These are phyloP conservation scores for Hypoxylon lienhwacheense DNA, from an alignment of 495 filamentous ascomycete species.

Conservation along the genomic window DNA sequence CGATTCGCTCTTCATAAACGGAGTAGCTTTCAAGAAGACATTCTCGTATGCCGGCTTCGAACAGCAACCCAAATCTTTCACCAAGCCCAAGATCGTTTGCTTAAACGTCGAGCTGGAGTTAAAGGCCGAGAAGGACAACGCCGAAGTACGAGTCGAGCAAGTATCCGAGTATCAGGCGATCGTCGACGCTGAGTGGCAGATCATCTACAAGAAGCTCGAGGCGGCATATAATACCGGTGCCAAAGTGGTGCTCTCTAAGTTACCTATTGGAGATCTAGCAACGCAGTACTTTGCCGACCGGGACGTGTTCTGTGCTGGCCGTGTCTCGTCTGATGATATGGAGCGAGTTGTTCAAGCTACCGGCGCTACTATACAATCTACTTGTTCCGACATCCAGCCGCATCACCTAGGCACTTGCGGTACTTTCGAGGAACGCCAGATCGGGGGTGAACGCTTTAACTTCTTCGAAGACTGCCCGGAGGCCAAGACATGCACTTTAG, in stretches of 20 bases:
- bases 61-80: constrained; percentile 96
- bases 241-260: constrained; percentile 94
- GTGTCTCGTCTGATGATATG: constrained; percentile 90
- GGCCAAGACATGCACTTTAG: constrained; percentile 94
- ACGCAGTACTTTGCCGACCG: constrained; percentile 98
- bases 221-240: constrained; percentile 89
- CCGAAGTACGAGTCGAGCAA: constrained; percentile 95
- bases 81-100: constrained; percentile 90
- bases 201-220: constrained; percentile 99
- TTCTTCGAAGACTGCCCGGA: constrained; percentile 94
- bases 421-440: constrained; percentile 90
- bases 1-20: constrained; percentile 96
- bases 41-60: constrained; percentile 99
- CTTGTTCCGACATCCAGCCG: constrained; percentile 90
- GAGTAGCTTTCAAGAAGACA: constrained; percentile 99
- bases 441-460: constrained; percentile 96
- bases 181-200: constrained; percentile 99
- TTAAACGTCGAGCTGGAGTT: constrained; percentile 96
- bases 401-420: constrained; percentile 92
- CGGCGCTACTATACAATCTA: constrained; percentile 88
- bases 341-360: constrained; percentile 95
- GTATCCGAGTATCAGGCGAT: constrained; percentile 99
- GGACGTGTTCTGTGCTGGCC: constrained; percentile 97
- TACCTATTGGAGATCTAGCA: constrained; percentile 95
- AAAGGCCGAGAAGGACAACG: constrained; percentile 98